Base-by-base conservation (phyloP, 2,329 filamentous ascomycete genomes). In the Penicillium sumatraense region DNA sequence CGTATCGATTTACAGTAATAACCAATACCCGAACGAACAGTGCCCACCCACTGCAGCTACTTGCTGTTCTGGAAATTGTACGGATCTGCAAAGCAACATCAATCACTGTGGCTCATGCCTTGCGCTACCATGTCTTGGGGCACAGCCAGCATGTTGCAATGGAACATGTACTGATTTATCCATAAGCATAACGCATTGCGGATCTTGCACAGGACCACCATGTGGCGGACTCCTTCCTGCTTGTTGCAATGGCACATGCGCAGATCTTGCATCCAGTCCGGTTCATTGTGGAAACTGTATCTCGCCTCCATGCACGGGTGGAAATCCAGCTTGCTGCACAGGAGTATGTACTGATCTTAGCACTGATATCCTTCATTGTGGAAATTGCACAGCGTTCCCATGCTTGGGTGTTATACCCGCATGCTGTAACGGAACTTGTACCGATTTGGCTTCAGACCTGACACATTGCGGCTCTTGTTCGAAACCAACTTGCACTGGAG, bases 1-100 rank as follows among this genome's bases (percentile, higher is more conserved):
- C 18, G 13, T n/a, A 21, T 6, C 20, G n/a, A n/a, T n/a, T n/a
- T n/a, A 18, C 11, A 16, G 11, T 16, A 16, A 3, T 44, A 8
- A 44, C 14, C 26, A 26, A 40, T 24, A 8, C 26, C 42, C 7
- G 14, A 2, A 8, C 11, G 3, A 7, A 51, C 26, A 59, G 57
- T 59, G 57, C 18, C 47, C 47, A 23, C 7, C 45, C 41, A 42
- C 44, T 9, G 36, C 55, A 11, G 21, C 54, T 41, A 45, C 51
- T 18, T 62, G 60, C 36, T 62, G 60, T 38, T 54, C 51, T 33
- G 60, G 59, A 6, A 56, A 33, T 20, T 62, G 58, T 13, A 54
- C 14, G 1, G 60, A 62, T 36, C n/a, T 59, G 1, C 46, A 36
- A 5, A 50, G 38, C 0, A 44, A 61, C 16, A 5, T 49, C 3